phyloP scores from a whole-genome alignment of 148 eudicot genomes.

The Linanthus parryae region DNA sequence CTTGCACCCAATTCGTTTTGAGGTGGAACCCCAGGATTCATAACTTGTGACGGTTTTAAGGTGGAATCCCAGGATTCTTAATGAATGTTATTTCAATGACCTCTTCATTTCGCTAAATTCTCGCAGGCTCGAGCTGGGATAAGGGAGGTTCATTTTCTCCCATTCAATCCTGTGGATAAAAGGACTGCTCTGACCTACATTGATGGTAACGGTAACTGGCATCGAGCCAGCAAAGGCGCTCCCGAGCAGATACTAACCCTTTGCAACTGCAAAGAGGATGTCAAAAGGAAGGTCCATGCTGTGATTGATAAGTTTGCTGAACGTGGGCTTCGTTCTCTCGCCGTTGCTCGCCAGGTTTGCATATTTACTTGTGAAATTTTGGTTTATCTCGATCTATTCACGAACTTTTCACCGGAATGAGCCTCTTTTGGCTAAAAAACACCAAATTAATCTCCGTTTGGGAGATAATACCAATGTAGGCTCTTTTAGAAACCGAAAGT shows the following conservation, averaged over 20 bases:
- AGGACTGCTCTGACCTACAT: conserved; percentile 70
- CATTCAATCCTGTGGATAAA: conserved; percentile 79
- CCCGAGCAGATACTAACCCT: conserved; percentile 61
- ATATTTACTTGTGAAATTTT: too few species aligned
- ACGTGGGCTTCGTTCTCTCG: conserved; percentile 70
- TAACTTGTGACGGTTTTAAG: too few species aligned
- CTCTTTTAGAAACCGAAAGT: too few species aligned
- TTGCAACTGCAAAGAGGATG: conserved; percentile 15
- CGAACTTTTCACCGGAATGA: too few species aligned
- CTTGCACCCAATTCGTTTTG: too few species aligned
- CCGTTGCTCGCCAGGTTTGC: conserved; percentile 57
- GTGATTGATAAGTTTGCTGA: conserved; percentile 54
- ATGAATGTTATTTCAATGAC: neutral
- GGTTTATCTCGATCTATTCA: too few species aligned
- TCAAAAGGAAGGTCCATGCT: conserved; percentile 39
- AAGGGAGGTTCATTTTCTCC: conserved; percentile 73
- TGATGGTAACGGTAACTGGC: conserved; percentile 52
- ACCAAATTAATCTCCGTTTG: too few species aligned
- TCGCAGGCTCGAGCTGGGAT: conserved; percentile 61
- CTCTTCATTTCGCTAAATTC: neutral
- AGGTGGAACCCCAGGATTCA: too few species aligned
- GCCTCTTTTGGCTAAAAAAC: too few species aligned
- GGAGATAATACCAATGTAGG: too few species aligned
- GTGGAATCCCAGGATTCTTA: too few species aligned
- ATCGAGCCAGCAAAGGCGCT: conserved; percentile 85